Evolutionary conservation across 306 rosid species (phyloP).

Genomic region (Elaeagnus macrophylla): DNA sequence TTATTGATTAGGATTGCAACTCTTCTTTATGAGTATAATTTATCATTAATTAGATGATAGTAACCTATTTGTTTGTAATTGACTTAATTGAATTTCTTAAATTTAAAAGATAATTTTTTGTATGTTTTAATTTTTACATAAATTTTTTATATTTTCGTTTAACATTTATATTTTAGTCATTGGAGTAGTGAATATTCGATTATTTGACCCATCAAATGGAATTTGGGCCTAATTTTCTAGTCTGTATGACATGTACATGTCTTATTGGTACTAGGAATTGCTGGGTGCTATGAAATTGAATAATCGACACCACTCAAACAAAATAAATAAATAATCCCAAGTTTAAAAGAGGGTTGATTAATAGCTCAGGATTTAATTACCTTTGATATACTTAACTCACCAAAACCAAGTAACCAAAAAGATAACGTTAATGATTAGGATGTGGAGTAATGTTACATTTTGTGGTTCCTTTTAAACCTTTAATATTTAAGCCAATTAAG

Average conservation of each 20-base stretch:
- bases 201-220: conserved; percentile 52
- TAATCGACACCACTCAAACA: conserved; percentile 42
- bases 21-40: too few species aligned
- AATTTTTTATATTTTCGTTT: too few species aligned
- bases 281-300: conserved; percentile 39
- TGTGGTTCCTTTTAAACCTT: too few species aligned
- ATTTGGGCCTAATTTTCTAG: conserved; percentile 41
- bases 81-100: too few species aligned
- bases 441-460: too few species aligned
- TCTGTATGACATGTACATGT: conserved; percentile 21
- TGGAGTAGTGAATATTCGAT: conserved; percentile 45
- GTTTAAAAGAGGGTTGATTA: not conserved
- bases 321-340: not conserved
- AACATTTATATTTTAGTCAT: not conserved
- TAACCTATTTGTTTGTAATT: too few species aligned
- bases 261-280: conserved; percentile 10
- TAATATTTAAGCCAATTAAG: too few species aligned
- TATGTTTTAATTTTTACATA: too few species aligned
- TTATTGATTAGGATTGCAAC: too few species aligned
- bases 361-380: not conserved
- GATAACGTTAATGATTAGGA: too few species aligned
- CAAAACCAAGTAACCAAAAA: not conserved
- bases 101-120: too few species aligned
- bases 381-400: not conserved
- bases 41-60: too few species aligned